phyloP scores from a whole-genome alignment of 306 rosid species.

The Notholithocarpus densiflorus region DNA sequence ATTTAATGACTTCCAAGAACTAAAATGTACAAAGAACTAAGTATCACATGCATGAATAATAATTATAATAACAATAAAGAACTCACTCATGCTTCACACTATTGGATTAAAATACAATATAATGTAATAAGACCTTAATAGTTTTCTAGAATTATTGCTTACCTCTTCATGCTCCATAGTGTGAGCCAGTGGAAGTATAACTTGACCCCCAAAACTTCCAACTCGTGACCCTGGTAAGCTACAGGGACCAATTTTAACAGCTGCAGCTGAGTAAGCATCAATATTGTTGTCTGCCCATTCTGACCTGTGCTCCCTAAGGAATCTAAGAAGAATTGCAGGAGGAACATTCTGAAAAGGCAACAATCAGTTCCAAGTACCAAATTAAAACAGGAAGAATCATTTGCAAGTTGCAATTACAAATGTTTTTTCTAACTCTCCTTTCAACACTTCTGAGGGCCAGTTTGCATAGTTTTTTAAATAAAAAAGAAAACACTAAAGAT shows the following conservation, averaged over 20 bases:
- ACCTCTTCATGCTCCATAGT: slow-evolving; percentile 98
- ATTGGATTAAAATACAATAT: not conserved
- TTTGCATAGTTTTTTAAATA: not conserved
- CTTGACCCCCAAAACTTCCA: slow-evolving; percentile 93
- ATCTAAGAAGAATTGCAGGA: slow-evolving; percentile 90
- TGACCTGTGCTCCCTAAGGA: slow-evolving; percentile 92
- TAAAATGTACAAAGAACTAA: slow-evolving; percentile 7
- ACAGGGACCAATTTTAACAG: slow-evolving; percentile 93
- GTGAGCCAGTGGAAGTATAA: slow-evolving; percentile 92
- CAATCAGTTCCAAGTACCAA: slow-evolving; percentile 1
- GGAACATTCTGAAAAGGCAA: slow-evolving; percentile 72
- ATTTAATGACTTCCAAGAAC: slow-evolving; percentile 89
- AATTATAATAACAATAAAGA: not conserved
- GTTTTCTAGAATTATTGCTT: not conserved
- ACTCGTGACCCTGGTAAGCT: slow-evolving; percentile 82
- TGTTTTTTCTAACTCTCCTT: not conserved
- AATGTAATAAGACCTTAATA: not conserved
- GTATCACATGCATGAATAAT: slow-evolving; percentile 1
- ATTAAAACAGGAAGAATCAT: slow-evolving; percentile 10
- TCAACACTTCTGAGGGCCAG: not conserved
- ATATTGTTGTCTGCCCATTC: slow-evolving; percentile 98
- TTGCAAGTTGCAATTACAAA: not conserved
- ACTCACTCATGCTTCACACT: not conserved
- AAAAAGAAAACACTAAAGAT: not conserved
- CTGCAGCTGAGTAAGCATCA: slow-evolving; percentile 97